These are phyloP conservation scores for Epichloe gansuensis DNA, from an alignment of 2,329 filamentous ascomycete species.

Conservation along the genomic window DNA sequence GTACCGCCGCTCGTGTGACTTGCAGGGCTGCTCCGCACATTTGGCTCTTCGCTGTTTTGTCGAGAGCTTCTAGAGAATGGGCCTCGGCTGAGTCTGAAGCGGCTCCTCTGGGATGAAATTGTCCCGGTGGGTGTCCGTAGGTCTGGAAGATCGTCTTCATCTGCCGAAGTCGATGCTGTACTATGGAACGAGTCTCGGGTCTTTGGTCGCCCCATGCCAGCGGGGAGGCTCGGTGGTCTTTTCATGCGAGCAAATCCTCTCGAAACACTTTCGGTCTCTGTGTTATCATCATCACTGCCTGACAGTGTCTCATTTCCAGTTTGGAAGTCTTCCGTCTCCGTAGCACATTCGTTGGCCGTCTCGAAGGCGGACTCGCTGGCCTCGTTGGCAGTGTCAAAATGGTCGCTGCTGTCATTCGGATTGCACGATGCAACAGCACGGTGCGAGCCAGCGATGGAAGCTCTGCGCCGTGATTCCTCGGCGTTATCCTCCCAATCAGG, in stretches of 20 bases:
- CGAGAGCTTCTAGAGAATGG: conserved; percentile 46
- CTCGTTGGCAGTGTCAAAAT: conserved; percentile 75
- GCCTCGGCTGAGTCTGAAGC: conserved; percentile 56
- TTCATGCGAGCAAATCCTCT: conserved; percentile 30
- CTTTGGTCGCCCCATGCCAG: conserved; percentile 25
- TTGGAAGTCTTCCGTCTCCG: conserved; percentile 90
- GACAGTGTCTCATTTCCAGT: conserved; percentile 72
- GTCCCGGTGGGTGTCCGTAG: conserved; percentile 49
- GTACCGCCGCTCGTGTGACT: conserved; percentile 42
- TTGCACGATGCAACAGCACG: conserved; percentile 6
- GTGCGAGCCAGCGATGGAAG: conserved; percentile 12
- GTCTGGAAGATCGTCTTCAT: conserved; percentile 48
- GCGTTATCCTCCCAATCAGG: conserved; percentile 79
- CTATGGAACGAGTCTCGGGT: conserved; percentile 64
- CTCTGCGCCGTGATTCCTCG: conserved; percentile 15
- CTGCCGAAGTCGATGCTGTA: conserved; percentile 76
- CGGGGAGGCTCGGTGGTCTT: conserved; percentile 29
- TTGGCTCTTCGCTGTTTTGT: conserved; percentile 46
- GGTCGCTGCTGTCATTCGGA: conserved; percentile 44
- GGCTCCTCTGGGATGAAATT: conserved; percentile 54
- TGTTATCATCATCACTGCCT: conserved; percentile 72
- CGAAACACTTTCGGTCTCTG: conserved; percentile 65
- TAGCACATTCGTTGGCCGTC: conserved; percentile 64
- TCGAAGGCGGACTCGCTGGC: conserved; percentile 52
- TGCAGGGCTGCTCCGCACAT: conserved; percentile 44